phyloP scores from a whole-genome alignment of 78 protist genomes.

The Diacronema lutheri region DNA sequence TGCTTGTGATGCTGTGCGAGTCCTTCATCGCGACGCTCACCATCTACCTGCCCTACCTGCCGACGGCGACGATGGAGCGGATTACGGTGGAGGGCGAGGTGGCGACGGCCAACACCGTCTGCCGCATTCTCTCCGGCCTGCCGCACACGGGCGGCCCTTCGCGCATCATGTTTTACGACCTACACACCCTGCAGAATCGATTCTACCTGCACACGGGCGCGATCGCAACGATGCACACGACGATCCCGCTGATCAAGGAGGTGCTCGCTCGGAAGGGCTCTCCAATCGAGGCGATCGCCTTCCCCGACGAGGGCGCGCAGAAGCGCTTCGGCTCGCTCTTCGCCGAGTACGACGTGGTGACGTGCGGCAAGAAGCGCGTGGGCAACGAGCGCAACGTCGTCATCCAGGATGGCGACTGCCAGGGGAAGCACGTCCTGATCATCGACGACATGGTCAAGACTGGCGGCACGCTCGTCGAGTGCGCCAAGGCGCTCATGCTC shows the following conservation, averaged over 20 bases:
- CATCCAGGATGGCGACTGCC: slow-evolving; percentile 31
- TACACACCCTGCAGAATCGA: slow-evolving; percentile 52
- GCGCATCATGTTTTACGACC: slow-evolving; percentile 35
- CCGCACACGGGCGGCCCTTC: slow-evolving; percentile 48
- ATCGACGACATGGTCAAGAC: slow-evolving; percentile 61
- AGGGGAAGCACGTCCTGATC: not conserved
- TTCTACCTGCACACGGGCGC: slow-evolving; percentile 48
- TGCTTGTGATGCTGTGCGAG: too few relatives aligned
- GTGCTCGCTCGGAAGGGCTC: not conserved
- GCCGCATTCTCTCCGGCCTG: slow-evolving; percentile 35
- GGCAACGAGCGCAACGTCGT: slow-evolving; percentile 34
- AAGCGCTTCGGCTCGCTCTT: slow-evolving; percentile 41
- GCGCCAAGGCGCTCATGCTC: not conserved
- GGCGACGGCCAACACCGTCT: slow-evolving; percentile 56
- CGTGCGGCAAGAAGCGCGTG: not conserved
- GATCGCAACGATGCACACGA: slow-evolving; percentile 21
- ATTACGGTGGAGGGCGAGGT: slow-evolving; percentile 50
- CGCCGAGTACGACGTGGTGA: not conserved
- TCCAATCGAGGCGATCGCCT: not conserved
- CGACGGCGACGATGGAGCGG: slow-evolving; percentile 65
- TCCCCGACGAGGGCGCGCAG: slow-evolving; percentile 66
- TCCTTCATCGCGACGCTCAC: too few relatives aligned
- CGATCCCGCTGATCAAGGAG: slow-evolving; percentile 30
- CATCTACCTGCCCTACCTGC: too few relatives aligned
- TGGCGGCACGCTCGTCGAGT: slow-evolving; percentile 54